Conservation (phyloP, 495 filamentous ascomycete species). For the Halenospora varia region DNA sequence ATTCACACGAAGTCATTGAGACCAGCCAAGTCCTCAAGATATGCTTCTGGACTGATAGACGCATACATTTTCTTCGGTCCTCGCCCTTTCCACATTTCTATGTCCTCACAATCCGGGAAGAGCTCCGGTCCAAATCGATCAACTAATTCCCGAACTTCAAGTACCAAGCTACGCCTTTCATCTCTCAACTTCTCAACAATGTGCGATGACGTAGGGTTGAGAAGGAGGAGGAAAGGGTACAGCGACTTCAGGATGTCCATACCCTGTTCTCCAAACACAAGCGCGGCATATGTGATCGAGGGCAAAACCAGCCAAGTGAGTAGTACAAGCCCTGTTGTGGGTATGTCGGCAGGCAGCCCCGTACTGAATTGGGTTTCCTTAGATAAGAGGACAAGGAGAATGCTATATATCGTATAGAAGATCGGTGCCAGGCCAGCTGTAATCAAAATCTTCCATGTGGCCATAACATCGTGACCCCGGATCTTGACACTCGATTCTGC, state of each 20-base stretch:
- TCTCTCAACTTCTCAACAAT: constrained; percentile 7
- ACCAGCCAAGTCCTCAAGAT: constrained; percentile 1
- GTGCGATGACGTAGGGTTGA: constrained; percentile 8
- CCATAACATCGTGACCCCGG: constrained; percentile 14
- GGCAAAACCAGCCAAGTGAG: constrained; percentile 5
- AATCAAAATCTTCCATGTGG: constrained; percentile 19
- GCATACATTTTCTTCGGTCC: constrained; percentile 7
- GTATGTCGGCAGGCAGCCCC: neutral
- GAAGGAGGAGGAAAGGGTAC: constrained; percentile 6
- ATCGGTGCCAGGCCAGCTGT: constrained; percentile 11
- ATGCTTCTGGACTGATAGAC: constrained; percentile 2
- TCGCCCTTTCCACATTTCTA: constrained; percentile 7
- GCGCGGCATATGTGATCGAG: constrained; percentile 13
- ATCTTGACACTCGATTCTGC: constrained; percentile 17
- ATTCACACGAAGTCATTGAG: constrained; percentile 7
- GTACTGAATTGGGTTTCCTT: neutral
- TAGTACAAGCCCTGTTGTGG: constrained; percentile 1
- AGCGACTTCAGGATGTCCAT: constrained; percentile 20
- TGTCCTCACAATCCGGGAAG: constrained; percentile 18
- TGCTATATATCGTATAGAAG: constrained; percentile 12
- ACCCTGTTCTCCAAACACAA: constrained; percentile 15
- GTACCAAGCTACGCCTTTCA: neutral
- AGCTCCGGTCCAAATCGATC: constrained; percentile 12
- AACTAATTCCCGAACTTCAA: constrained; percentile 11
- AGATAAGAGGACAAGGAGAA: constrained; percentile 1